Evolutionary conservation across 202 grass and related monocot species (phyloP), one percentile per base, ranked within the genome.

Genomic region (Musa balbisiana): DNA sequence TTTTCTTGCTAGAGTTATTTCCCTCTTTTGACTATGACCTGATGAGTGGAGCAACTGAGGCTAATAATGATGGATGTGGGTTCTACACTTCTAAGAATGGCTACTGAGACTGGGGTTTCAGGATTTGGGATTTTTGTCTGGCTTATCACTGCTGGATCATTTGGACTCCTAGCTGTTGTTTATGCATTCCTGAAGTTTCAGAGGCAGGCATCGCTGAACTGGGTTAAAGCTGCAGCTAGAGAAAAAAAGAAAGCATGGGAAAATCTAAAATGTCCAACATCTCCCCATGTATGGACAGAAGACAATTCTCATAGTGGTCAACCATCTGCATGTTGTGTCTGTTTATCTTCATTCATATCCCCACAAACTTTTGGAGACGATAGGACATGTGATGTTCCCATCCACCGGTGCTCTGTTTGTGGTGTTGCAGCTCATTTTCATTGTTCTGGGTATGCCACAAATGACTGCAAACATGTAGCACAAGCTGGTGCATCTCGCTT

Each of bases 401-500:
- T 90, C 65, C 85, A 88, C 76, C 80, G 72, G 53, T 96, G 92
- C 79, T 81, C 82, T 62, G 81, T 92, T 1, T 96, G 92, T 16
- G 84, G 85, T 53, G 83, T 90, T 78, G 82, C 80, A 0, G 85
- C 92, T 26, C 92, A 96, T 78, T 87, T 64, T 3, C 73, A 53
- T 76, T 96, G 89, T 80, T 92, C 80, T 0, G 50, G 2, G 3
- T 68, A 55, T 0, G 83, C 87, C 0, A 80, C 83, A 0, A 83
- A 85, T 82, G 92, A 96, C 67, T 96, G 92, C 80, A 92, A 96
- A 78, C 88, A 87, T 13, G 83, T 90, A n/a, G 84, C 85, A 29
- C 92, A 96, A 84, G 83, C 84, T 76, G 92, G 85, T 1, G 53
- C 49, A 1, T 69, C 80, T n/a, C 75, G 83, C 6, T 55, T 90